These are phyloP conservation scores for Salix purpurea DNA, from an alignment of 345 rosid species.

Conservation along the genomic window DNA sequence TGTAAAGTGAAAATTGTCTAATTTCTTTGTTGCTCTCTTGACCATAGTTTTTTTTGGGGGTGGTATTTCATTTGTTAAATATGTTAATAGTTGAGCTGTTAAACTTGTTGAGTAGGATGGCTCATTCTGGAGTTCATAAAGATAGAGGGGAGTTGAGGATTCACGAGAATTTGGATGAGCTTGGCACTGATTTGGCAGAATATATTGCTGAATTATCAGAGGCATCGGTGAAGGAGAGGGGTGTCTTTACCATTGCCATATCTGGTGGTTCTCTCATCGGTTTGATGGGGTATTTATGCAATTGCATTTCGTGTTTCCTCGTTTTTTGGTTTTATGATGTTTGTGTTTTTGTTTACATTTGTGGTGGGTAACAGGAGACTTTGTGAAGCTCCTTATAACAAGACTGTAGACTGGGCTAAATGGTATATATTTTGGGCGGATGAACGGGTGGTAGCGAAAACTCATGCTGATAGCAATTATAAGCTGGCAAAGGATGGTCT, in stretches of 20 bases:
- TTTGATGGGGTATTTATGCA: conserved; percentile 56
- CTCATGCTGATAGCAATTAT: conserved; percentile 79
- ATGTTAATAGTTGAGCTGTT: conserved; percentile 16
- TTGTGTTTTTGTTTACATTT: conserved; percentile 18
- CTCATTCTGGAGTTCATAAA: conserved; percentile 49
- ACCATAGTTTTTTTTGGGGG: no score
- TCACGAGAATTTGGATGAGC: conserved; percentile 69
- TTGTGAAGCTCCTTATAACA: conserved; percentile 72
- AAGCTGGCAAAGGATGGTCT: conserved; percentile 74
- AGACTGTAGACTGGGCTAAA: conserved; percentile 83
- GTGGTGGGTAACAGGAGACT: conserved; percentile 59
- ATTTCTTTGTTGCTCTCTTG: background rate
- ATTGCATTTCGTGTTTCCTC: conserved; percentile 11
- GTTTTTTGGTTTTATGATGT: conserved; percentile 12
- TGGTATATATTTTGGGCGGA: conserved; percentile 88
- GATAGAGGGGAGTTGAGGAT: conserved; percentile 70
- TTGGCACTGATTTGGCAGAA: conserved; percentile 74
- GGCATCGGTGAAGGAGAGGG: conserved; percentile 74
- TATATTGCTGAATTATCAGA: conserved; percentile 81
- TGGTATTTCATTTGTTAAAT: background rate
- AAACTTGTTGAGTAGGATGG: conserved; percentile 46
- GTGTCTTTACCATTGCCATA: conserved; percentile 71
- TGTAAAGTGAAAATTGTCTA: conserved; percentile 8
- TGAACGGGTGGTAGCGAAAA: conserved; percentile 77
- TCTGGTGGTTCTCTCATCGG: conserved; percentile 86